Evolutionary conservation across 768 basidiomycete species (phyloP).

Genomic region (Piloderma croceum): DNA sequence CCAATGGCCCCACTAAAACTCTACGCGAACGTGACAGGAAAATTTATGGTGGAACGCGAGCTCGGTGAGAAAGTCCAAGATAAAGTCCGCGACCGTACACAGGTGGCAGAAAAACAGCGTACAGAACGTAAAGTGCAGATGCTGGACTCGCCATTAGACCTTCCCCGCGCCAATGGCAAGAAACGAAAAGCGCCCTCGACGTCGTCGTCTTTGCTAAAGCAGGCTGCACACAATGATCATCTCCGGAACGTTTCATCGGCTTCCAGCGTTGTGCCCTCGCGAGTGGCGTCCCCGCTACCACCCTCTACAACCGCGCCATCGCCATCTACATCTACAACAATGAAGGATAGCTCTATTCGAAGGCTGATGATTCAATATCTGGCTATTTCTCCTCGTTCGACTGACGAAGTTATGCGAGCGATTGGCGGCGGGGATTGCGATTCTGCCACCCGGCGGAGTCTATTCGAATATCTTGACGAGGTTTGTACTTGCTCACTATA

Average conservation of each 20-base stretch:
- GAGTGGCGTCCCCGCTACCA: slow-evolving; percentile 24
- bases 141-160: slow-evolving; percentile 33
- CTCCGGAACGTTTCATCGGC: slow-evolving; percentile 5
- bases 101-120: slow-evolving; percentile 42
- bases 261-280: slow-evolving; percentile 21
- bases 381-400: slow-evolving; percentile 43
- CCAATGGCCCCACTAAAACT: slow-evolving; percentile 64
- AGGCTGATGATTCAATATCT: slow-evolving; percentile 44
- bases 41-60: slow-evolving; percentile 61
- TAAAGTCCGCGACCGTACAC: slow-evolving; percentile 34
- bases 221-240: not conserved
- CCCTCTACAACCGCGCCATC: slow-evolving; percentile 16
- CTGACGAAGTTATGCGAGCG: slow-evolving; percentile 32
- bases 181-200: slow-evolving; percentile 36
- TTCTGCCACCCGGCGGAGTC: slow-evolving; percentile 31
- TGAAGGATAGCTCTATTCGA: slow-evolving; percentile 47
- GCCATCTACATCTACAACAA: not conserved
- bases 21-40: slow-evolving; percentile 69
- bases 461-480: slow-evolving; percentile 45
- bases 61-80: slow-evolving; percentile 29
- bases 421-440: slow-evolving; percentile 40
- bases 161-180: slow-evolving; percentile 27
- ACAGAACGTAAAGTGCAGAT: slow-evolving; percentile 43
- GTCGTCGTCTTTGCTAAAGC: slow-evolving; percentile 32
- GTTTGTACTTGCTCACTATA: no score